These are phyloP conservation scores for Thamnidium elegans DNA, from an alignment of 192 early-diverging fungal genomes.

Conservation along the genomic window DNA sequence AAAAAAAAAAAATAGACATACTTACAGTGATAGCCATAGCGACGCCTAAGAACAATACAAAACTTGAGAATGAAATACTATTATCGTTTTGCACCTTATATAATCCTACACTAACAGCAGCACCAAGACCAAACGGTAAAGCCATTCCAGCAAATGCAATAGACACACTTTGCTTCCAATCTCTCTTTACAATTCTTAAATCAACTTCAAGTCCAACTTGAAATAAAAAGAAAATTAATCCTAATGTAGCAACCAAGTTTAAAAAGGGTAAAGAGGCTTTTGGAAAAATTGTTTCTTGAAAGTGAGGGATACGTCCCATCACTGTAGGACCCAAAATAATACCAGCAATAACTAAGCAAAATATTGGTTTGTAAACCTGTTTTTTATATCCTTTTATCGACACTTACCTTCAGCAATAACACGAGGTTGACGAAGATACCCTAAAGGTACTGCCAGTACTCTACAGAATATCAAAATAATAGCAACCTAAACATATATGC, in stretches of 20 bases:
- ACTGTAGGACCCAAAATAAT: slow-evolving; percentile 87
- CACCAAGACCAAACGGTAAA: slow-evolving; percentile 76
- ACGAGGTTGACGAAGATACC: slow-evolving; percentile 68
- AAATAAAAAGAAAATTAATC: slow-evolving; percentile 87
- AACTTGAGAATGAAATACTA: slow-evolving; percentile 58
- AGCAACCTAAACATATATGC: slow-evolving; percentile 33
- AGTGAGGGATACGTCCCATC: slow-evolving; percentile 71
- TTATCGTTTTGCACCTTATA: slow-evolving; percentile 53
- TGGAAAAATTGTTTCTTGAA: slow-evolving; percentile 72
- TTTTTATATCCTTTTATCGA: not conserved
- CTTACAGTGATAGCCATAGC: slow-evolving; percentile 84
- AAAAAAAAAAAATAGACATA: not conserved
- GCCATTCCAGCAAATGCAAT: slow-evolving; percentile 81
- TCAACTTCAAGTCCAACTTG: slow-evolving; percentile 87
- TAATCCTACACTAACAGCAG: slow-evolving; percentile 70
- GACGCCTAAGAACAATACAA: slow-evolving; percentile 85
- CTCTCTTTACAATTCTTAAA: slow-evolving; percentile 50
- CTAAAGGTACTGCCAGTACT: slow-evolving; percentile 59
- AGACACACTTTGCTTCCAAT: slow-evolving; percentile 48
- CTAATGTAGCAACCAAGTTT: slow-evolving; percentile 81
- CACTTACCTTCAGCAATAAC: slow-evolving; percentile 79
- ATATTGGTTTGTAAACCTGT: not conserved
- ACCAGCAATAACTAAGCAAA: slow-evolving; percentile 67
- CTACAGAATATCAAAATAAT: slow-evolving; percentile 75
- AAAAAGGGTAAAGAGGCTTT: slow-evolving; percentile 62